Evolutionary conservation across 2,329 filamentous ascomycete genomes (phyloP).

Genomic region (Sporothrix dimorphospora): DNA sequence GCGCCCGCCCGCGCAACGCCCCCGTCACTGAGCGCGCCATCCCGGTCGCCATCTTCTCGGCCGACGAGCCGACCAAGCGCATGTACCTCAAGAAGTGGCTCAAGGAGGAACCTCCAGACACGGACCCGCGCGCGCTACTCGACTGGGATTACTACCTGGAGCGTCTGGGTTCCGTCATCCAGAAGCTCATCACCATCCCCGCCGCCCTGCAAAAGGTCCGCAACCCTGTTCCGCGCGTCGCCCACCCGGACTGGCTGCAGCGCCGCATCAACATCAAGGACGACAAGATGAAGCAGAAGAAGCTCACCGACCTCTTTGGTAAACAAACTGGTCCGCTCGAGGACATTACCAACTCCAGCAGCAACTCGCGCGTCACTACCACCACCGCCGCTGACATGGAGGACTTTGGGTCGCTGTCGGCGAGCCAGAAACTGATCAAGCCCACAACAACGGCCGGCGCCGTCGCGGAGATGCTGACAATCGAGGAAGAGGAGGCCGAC

Average conservation of each 20-base stretch:
- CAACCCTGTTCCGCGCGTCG: slow-evolving; percentile 91
- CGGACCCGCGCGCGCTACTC: slow-evolving; percentile 85
- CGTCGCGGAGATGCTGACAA: slow-evolving; percentile 47
- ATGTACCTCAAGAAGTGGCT: slow-evolving; percentile 94
- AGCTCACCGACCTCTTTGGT: slow-evolving; percentile 90
- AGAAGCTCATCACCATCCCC: slow-evolving; percentile 98
- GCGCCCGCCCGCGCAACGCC: slow-evolving; percentile 78
- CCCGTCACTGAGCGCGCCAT: slow-evolving; percentile 94
- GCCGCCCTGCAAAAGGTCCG: slow-evolving; percentile 92
- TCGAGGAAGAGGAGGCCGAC: not conserved
- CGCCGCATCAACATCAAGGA: slow-evolving; percentile 92
- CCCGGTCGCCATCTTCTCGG: slow-evolving; percentile 95
- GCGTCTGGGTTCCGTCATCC: slow-evolving; percentile 92
- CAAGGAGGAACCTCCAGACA: slow-evolving; percentile 86
- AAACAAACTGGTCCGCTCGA: slow-evolving; percentile 59
- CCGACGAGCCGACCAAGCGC: slow-evolving; percentile 83
- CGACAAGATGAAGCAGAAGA: slow-evolving; percentile 97
- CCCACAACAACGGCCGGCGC: slow-evolving; percentile 60
- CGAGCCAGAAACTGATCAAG: slow-evolving; percentile 62
- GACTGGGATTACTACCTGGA: slow-evolving; percentile 99
- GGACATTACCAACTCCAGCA: slow-evolving; percentile 69
- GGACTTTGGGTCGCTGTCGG: slow-evolving; percentile 64
- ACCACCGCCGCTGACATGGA: slow-evolving; percentile 66
- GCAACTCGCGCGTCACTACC: slow-evolving; percentile 41
- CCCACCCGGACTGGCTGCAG: slow-evolving; percentile 96